Conservation (phyloP, 352 stramenopile genomes). For the Elongisporangium anandrum region DNA sequence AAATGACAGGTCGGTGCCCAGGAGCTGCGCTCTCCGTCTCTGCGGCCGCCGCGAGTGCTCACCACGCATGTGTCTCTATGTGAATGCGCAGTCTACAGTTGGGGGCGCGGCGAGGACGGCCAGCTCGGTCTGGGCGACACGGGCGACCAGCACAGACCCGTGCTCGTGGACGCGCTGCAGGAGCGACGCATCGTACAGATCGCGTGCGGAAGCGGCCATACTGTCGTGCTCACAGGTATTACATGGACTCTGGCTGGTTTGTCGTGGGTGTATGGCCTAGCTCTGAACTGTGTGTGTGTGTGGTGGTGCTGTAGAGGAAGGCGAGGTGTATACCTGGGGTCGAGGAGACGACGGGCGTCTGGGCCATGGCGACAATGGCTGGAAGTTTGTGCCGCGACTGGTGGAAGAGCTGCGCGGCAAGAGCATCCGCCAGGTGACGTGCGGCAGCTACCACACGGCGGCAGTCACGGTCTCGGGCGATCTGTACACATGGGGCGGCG, state of each 20-base stretch:
- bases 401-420: conserved; percentile 90
- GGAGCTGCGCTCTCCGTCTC: neutral
- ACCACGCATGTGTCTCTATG: neutral
- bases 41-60: too few species aligned
- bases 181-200: conserved; percentile 86
- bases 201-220: conserved; percentile 86
- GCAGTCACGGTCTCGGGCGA: conserved; percentile 93
- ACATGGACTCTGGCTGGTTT: neutral
- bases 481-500: conserved; percentile 92
- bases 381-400: conserved; percentile 96
- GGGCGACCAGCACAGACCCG: conserved; percentile 81
- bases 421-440: conserved; percentile 91
- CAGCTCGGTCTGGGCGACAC: conserved; percentile 84
- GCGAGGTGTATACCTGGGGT: conserved; percentile 89
- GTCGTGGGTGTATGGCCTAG: neutral
- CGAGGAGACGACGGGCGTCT: conserved; percentile 85
- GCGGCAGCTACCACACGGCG: conserved; percentile 95
- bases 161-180: conserved; percentile 78
- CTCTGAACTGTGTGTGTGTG: neutral
- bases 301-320: conserved; percentile 37
- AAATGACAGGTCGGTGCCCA: neutral
- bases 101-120: conserved; percentile 84
- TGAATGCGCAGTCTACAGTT: conserved; percentile 71
- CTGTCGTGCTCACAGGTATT: conserved; percentile 84
- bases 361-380: conserved; percentile 93